Evolutionary conservation across 73 alveolate genomes (phyloP), one percentile per base, ranked within the genome.

Genomic region (Symbiodinium natans): DNA sequence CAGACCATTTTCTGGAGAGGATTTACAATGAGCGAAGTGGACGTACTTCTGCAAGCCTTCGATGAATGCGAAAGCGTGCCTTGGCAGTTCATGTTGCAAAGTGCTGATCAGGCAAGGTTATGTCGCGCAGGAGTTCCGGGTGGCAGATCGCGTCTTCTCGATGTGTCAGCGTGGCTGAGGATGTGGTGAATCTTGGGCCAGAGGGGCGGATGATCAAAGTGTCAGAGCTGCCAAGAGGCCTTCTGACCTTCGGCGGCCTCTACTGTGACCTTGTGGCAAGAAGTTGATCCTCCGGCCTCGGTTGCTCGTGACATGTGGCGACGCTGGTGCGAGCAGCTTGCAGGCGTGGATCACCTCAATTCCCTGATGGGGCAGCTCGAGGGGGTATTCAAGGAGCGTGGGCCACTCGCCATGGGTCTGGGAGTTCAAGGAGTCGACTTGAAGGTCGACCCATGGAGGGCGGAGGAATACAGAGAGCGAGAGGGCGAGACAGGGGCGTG

Each of bases 161-260:
- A 71, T 17, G 6, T 38, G 83, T 23, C 15, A 1, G 1, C 29
- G 25, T 8, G 31, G 9, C 52, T 11, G 83, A 90, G 97, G 97
- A 90, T 46, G 74, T 68, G 54, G 88, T 90, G 88, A 90, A 90
- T 41, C 87, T 90, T 34, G 97, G 97, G 38, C 97, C 97, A 27
- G 97, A 90, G 54, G 97, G 97, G 29, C 88, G 97, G 19, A 68
- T 90, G 38, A 90, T 90, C 46, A 84, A 85, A 41, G 43, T 34
- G 19, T 38, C 56, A 25, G 97, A 90, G 77, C 88, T 90, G 33
- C 36, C 97, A 21, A 36, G 38, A 29, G 97, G 97, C 46, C 77
- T 90, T 75, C 77, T 90, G 80, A 84, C 36, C 88, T 90, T 90
- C 27, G 97, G 88, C n/a, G 97, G 97, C 19, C 97, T 90, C 80